Base-by-base conservation (phyloP, 257 asterid species). In the Ilex asprella region DNA sequence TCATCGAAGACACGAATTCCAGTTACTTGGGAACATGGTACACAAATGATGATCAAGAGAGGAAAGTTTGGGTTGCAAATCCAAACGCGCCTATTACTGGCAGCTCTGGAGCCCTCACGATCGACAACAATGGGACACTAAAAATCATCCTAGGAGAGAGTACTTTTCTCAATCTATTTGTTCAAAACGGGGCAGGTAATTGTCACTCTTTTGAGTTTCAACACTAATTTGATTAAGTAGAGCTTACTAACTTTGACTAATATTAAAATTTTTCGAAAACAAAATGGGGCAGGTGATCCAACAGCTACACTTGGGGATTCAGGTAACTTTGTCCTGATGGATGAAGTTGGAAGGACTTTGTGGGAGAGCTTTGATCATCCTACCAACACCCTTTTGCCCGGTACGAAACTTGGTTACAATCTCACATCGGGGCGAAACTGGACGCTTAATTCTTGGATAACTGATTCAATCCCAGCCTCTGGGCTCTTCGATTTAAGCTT, bases 301-400 rank as follows among this genome's bases (percentile, higher is more conserved):
- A 71, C 77, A 0, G 86, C 84, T 30, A 62, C 63, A 5, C 55
- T 76, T 51, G 44, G 66, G 59, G 67, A 85, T 12, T 55, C 77
- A 0, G 89, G 87, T 14, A 85, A 82, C 30, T 70, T 85, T 2
- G 70, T 82, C 16, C 35, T 76, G 0, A 59, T 56, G 55, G 79
- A 69, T 30, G 29, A 65, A 14, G 57, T 49, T 27, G 29, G 16
- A 3, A 12, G 54, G 16, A 1, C 54, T 12, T 10, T 31, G 73
- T 79, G 84, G 84, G 76, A 84, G 43, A 84, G 94, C 53, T 79
- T 74, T 30, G 91, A 84, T 68, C 71, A 78, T 72, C 93, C 93
- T 9, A 84, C 86, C 0, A 70, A 75, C 46, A 76, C 77, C 0
- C 82, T 88, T 68, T 77, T 88, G 2, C 79, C 91, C n/a, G 81